A percentile compares a stretch with the other conserved stretches of the same genome.
Evolutionary conservation across 2,329 filamentous ascomycete genomes (phyloP).

Genomic region (Fusarium foetens): DNA sequence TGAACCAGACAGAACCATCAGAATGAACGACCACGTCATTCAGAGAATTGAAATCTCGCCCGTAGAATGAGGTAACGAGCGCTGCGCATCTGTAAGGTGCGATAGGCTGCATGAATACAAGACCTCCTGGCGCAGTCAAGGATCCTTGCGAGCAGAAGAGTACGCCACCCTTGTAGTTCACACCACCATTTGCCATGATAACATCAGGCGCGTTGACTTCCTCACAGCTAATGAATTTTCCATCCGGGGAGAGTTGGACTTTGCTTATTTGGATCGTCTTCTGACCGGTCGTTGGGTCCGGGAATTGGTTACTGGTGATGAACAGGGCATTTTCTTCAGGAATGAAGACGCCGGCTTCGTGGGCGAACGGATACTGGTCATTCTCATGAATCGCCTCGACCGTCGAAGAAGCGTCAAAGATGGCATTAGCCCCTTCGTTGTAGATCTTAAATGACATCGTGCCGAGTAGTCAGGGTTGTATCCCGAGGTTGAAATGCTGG

Average conservation of each 20-base stretch:
- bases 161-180: constrained; percentile 56
- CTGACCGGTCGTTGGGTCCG: constrained; percentile 31
- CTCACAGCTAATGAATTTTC: constrained; percentile 41
- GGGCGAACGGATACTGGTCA: constrained; percentile 57
- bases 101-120: constrained; percentile 48
- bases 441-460: constrained; percentile 17
- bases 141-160: constrained; percentile 56
- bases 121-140: constrained; percentile 36
- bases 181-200: constrained; percentile 60
- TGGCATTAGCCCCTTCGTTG: constrained; percentile 22
- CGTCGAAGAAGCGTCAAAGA: constrained; percentile 50
- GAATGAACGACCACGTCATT: constrained; percentile 58
- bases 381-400: constrained; percentile 53
- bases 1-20: constrained; percentile 61
- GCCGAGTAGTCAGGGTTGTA: background rate
- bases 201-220: constrained; percentile 49
- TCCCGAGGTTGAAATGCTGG: background rate
- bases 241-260: constrained; percentile 34
- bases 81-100: constrained; percentile 45
- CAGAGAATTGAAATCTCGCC: constrained; percentile 59
- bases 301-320: constrained; percentile 50
- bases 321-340: constrained; percentile 44
- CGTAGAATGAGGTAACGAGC: constrained; percentile 54
- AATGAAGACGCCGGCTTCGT: constrained; percentile 57
- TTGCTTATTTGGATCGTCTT: constrained; percentile 47